Conservation (phyloP, 306 rosid species). For the Ziziphus jujuba region DNA sequence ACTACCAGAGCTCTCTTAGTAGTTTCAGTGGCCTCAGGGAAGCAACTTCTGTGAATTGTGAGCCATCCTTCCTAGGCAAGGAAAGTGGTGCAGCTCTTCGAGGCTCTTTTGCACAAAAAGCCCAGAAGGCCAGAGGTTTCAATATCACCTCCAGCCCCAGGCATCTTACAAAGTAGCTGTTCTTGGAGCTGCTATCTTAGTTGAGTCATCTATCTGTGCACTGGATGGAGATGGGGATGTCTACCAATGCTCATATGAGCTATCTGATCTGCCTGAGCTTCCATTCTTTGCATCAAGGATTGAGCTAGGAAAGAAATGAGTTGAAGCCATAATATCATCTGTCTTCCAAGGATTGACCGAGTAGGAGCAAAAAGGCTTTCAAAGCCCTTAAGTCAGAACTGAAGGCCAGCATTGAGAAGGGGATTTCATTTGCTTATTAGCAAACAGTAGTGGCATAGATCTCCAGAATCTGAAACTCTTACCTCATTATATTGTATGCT, state of each 20-base stretch:
- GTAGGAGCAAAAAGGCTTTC: conserved; percentile 82
- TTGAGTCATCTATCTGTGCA: conserved; percentile 91
- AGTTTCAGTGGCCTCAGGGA: conserved; percentile 77
- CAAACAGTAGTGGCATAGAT: conserved; percentile 58
- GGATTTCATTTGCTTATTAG: conserved; percentile 75
- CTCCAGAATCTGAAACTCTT: conserved; percentile 16
- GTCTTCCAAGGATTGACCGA: conserved; percentile 88
- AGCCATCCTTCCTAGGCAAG: conserved; percentile 57
- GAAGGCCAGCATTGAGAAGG: conserved; percentile 91
- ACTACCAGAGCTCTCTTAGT: conserved; percentile 43
- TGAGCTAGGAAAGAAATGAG: conserved; percentile 81
- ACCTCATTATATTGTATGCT: conserved; percentile 17
- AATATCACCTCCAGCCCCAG: conserved; percentile 56
- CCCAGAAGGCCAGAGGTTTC: conserved; percentile 44
- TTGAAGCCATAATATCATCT: conserved; percentile 76
- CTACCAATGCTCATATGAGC: conserved; percentile 75
- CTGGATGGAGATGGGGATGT: conserved; percentile 96
- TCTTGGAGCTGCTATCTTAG: conserved; percentile 94
- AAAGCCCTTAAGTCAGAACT: conserved; percentile 93
- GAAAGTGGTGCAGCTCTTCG: conserved; percentile 50
- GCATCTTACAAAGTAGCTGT: conserved; percentile 87
- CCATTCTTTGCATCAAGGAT: conserved; percentile 95
- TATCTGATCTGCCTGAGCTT: conserved; percentile 83
- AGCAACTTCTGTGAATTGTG: conserved; percentile 34
- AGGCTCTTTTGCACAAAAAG: conserved; percentile 49